Evolutionary conservation across 2,329 filamentous ascomycete species (phyloP), one percentile per base, ranked within the genome.

Genomic region (Aspergillus aculeatus): DNA sequence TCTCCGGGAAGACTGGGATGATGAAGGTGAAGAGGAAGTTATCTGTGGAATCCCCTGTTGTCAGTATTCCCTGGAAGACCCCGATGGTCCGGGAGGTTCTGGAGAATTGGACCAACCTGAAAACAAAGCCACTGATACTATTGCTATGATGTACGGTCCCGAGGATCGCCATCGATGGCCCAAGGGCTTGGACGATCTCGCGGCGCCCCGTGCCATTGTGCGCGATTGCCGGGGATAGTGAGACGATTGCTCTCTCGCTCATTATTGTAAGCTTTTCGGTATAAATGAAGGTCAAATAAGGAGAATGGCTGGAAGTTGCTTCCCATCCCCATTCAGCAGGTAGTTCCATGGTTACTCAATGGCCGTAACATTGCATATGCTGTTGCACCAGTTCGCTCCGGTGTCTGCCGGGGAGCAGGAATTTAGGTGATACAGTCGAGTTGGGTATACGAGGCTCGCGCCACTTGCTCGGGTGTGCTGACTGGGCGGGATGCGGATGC

Each of bases 21-120:
- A 55, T 55, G 24, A 55, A 55, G 23, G 19, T 19, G n/a, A 55
- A 55, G 9, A 55, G 41, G 29, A 55, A 32, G 23, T 44, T 32
- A 23, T 55, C 53, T 55, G 38, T 16, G 23, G 4, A 41, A 14
- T 12, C 14, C 5, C 14, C 11, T 41, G 11, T 41, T 3, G 14
- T 41, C 14, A 41, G 14, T 14, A 41, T 14, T 32, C 31, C 2
- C 31, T 3, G 12, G 31, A 32, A 23, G 23, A 23, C 4, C 23
- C 23, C 23, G 4, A 23, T 23, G 4, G 23, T 23, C 23, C 23
- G 23, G 3, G 4, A 9, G 5, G 26, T 29, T 29, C 12, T 35
- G 11, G 1, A 44, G 32, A 12, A 16, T 35, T 5, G 11, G 3
- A 44, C 38, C 38, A 16, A 44, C 38, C 38, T 19, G 38, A 44